These are phyloP conservation scores for Thermochaetoides thermophila DNA, from an alignment of 495 filamentous ascomycete species.

Conservation along the genomic window DNA sequence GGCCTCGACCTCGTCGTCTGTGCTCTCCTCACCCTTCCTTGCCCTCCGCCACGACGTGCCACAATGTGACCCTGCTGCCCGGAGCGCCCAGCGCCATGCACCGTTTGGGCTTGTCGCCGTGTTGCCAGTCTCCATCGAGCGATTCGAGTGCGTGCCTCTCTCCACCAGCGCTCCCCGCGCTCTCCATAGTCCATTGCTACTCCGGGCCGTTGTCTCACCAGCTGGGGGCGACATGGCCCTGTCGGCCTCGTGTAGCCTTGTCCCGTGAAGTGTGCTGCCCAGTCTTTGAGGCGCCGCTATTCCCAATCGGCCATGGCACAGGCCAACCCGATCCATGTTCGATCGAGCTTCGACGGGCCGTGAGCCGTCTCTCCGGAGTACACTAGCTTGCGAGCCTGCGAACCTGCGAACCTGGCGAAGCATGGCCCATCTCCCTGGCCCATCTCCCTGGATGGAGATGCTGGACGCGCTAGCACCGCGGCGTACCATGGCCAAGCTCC, in stretches of 20 bases:
- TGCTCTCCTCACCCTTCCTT: slow-evolving; percentile 2
- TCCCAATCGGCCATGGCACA: slow-evolving; percentile 7
- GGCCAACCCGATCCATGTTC: slow-evolving; percentile 1
- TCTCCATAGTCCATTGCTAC: slow-evolving; percentile 1
- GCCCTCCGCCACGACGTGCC: slow-evolving; percentile 4
- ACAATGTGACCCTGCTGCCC: slow-evolving; percentile 14
- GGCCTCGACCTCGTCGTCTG: slow-evolving; percentile 6
- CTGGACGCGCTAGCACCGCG: not conserved
- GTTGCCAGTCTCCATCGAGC: slow-evolving; percentile 1
- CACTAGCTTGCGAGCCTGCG: not conserved
- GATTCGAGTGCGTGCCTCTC: not conserved
- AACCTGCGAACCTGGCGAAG: slow-evolving; percentile 4
- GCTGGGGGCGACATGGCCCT: slow-evolving; percentile 3
- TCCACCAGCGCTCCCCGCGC: no score
- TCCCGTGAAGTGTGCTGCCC: slow-evolving; percentile 1
- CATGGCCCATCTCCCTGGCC: slow-evolving; percentile 1
- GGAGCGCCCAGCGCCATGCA: slow-evolving; percentile 6
- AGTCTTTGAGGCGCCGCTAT: slow-evolving; percentile 8
- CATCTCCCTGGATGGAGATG: slow-evolving; percentile 9
- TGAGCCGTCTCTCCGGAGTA: slow-evolving; percentile 16
- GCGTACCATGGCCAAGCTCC: slow-evolving; percentile 2
- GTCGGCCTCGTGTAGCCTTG: slow-evolving; percentile 1
- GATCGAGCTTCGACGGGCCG: slow-evolving; percentile 16
- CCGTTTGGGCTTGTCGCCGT: slow-evolving; percentile 12
- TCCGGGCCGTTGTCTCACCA: slow-evolving; percentile 5